Percentiles rank a stretch among this genome's conserved stretches.
Evolutionary conservation across 2,329 filamentous ascomycete species (phyloP).

Genomic region (Didymella pomorum): DNA sequence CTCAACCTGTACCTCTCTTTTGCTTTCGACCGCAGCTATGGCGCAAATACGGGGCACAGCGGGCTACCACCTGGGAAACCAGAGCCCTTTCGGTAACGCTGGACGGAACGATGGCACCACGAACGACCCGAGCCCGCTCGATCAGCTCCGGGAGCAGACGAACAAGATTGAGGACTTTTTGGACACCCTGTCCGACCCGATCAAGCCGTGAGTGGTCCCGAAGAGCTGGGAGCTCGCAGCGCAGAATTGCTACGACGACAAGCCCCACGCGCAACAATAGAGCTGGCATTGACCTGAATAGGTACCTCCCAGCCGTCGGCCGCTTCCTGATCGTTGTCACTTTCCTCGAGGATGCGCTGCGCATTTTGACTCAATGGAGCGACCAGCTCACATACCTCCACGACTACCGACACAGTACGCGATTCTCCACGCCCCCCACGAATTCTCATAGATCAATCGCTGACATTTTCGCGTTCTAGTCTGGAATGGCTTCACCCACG

Average conservation of each 20-base stretch:
- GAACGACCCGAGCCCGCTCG: slow-evolving; percentile 78
- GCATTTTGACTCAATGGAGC: slow-evolving; percentile 96
- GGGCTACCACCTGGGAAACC: slow-evolving; percentile 82
- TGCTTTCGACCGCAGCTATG: slow-evolving; percentile 52
- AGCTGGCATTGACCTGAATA: slow-evolving; percentile 53
- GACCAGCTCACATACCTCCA: slow-evolving; percentile 93
- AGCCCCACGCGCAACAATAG: slow-evolving; percentile 9
- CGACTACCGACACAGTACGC: slow-evolving; percentile 88
- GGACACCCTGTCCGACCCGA: slow-evolving; percentile 84
- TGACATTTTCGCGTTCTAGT: slow-evolving; percentile 64
- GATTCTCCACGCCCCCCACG: slow-evolving; percentile 1
- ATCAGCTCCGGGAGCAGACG: slow-evolving; percentile 90
- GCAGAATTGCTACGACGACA: slow-evolving; percentile 7
- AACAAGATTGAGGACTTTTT: slow-evolving; percentile 97
- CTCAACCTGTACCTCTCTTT: slow-evolving; percentile 28
- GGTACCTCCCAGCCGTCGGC: slow-evolving; percentile 92
- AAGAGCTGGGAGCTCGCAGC: slow-evolving; percentile 2
- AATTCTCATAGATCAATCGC: slow-evolving; percentile 18
- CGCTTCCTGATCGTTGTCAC: slow-evolving; percentile 98
- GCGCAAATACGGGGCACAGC: slow-evolving; percentile 70
- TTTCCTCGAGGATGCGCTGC: slow-evolving; percentile 93
- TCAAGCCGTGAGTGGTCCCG: slow-evolving; percentile 81
- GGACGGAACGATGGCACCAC: slow-evolving; percentile 64
- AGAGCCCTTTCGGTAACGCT: slow-evolving; percentile 73
- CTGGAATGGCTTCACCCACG: slow-evolving; percentile 83